These are phyloP conservation scores for Fusarium sp. DNA, from an alignment of 2,329 filamentous ascomycete genomes.

Conservation along the genomic window DNA sequence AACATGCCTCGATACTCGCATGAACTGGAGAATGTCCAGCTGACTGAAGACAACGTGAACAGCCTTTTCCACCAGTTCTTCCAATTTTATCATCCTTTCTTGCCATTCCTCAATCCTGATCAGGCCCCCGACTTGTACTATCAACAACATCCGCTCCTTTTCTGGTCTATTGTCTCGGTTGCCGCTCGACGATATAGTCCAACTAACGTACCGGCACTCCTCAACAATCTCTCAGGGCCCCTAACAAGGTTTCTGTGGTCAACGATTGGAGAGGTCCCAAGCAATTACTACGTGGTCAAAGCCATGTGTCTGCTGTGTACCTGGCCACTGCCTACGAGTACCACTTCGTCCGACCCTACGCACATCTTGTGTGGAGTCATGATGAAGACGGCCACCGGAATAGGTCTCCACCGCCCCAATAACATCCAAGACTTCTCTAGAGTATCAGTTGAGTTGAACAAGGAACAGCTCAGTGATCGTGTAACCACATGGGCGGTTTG, in stretches of 20 bases:
- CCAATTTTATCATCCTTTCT: slow-evolving; percentile 78
- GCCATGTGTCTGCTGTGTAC: slow-evolving; percentile 82
- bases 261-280: slow-evolving; percentile 80
- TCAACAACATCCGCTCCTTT: slow-evolving; percentile 81
- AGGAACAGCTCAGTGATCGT: slow-evolving; percentile 82
- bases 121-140: slow-evolving; percentile 79
- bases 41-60: slow-evolving; percentile 71
- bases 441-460: slow-evolving; percentile 78
- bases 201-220: slow-evolving; percentile 67
- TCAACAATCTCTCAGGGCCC: slow-evolving; percentile 75
- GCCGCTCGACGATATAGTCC: slow-evolving; percentile 76
- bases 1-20: slow-evolving; percentile 69
- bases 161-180: slow-evolving; percentile 85
- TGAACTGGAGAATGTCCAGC: slow-evolving; percentile 71
- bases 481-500: slow-evolving; percentile 86
- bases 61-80: slow-evolving; percentile 81
- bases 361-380: slow-evolving; percentile 85
- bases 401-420: slow-evolving; percentile 82
- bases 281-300: slow-evolving; percentile 84
- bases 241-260: slow-evolving; percentile 80
- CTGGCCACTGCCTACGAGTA: slow-evolving; percentile 86
- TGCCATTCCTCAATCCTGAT: slow-evolving; percentile 77
- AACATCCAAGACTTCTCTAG: slow-evolving; percentile 87
- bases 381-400: slow-evolving; percentile 89
- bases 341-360: slow-evolving; percentile 81